Percentiles rank a stretch among this genome's conserved stretches.
These are phyloP conservation scores for Ustilago shanxiensis DNA, from an alignment of 1,284 basidiomycete genomes.

Conservation along the genomic window DNA sequence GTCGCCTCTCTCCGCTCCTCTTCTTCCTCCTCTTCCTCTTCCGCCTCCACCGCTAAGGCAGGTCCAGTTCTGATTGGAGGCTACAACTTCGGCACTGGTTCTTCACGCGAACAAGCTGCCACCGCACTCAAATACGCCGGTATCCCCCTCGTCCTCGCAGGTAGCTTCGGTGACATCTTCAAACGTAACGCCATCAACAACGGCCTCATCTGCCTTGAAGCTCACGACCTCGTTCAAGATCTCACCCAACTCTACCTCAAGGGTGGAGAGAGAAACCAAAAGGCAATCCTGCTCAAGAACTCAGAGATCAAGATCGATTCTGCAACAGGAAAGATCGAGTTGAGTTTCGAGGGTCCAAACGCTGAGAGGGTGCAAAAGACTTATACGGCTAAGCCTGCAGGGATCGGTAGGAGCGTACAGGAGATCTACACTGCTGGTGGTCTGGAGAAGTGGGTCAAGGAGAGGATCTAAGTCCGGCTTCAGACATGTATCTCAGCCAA, in stretches of 20 bases:
- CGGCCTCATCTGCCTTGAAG: constrained; percentile 93
- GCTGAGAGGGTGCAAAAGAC: constrained; percentile 24
- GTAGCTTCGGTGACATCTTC: constrained; percentile 98
- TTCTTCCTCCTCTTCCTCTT: constrained; percentile 5
- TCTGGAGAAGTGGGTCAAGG: constrained; percentile 67
- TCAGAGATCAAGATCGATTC: constrained; percentile 48
- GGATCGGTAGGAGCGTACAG: constrained; percentile 67
- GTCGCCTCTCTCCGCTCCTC: constrained; percentile 76
- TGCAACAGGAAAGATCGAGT: constrained; percentile 43
- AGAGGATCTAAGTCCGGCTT: constrained; percentile 39
- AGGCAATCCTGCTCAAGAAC: constrained; percentile 59
- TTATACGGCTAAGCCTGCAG: constrained; percentile 64
- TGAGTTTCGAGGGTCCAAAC: constrained; percentile 21
- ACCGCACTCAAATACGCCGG: constrained; percentile 96
- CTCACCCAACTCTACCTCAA: constrained; percentile 79
- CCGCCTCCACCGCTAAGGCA: not conserved
- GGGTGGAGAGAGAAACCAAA: constrained; percentile 75
- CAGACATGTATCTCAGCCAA: not conserved
- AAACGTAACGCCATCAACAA: constrained; percentile 99
- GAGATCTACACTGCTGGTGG: constrained; percentile 69
- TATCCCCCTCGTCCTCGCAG: constrained; percentile 91
- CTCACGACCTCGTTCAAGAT: constrained; percentile 86
- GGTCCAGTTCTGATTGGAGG: constrained; percentile 89
- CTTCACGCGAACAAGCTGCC: constrained; percentile 97
- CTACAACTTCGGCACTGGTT: constrained; percentile 99